These are phyloP conservation scores for Cucurbita pepo DNA, from an alignment of 306 rosid species.

Conservation along the genomic window DNA sequence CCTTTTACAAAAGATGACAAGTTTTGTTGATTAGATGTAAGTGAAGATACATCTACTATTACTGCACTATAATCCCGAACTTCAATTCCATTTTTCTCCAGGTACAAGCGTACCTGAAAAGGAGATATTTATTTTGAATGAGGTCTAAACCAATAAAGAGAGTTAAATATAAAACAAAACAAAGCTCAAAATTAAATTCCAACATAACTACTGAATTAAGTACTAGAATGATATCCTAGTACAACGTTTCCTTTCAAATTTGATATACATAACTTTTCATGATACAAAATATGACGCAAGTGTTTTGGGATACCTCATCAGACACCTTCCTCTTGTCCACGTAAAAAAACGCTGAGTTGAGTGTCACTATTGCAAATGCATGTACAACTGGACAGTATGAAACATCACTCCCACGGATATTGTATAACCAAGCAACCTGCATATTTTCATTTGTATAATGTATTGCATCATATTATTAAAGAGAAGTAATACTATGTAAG, in stretches of 20 bases:
- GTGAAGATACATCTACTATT: slow-evolving; percentile 50
- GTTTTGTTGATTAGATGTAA: slow-evolving; percentile 44
- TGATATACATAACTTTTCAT: not conserved
- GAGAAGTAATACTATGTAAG: not conserved
- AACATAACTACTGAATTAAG: not conserved
- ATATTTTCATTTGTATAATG: slow-evolving; percentile 7
- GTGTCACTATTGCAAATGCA: slow-evolving; percentile 71
- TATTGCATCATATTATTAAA: not conserved
- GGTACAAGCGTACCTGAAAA: slow-evolving; percentile 49
- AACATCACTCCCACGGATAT: slow-evolving; percentile 89
- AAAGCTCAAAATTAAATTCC: not conserved
- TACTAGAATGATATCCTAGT: not conserved
- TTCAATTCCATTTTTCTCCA: slow-evolving; percentile 60
- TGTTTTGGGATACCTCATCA: slow-evolving; percentile 53
- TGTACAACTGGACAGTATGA: slow-evolving; percentile 86
- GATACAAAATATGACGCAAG: slow-evolving; percentile 7
- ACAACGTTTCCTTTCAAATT: not conserved
- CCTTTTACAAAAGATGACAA: slow-evolving; percentile 15
- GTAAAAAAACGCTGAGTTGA: slow-evolving; percentile 57
- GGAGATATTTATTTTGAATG: not conserved
- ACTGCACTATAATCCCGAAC: slow-evolving; percentile 63
- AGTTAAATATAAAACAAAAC: not conserved
- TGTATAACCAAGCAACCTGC: slow-evolving; percentile 96
- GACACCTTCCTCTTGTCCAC: slow-evolving; percentile 72
- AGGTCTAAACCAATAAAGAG: not conserved